Evolutionary conservation across 2,329 filamentous ascomycete genomes (phyloP).

Genomic region (Epichloe bromicola): DNA sequence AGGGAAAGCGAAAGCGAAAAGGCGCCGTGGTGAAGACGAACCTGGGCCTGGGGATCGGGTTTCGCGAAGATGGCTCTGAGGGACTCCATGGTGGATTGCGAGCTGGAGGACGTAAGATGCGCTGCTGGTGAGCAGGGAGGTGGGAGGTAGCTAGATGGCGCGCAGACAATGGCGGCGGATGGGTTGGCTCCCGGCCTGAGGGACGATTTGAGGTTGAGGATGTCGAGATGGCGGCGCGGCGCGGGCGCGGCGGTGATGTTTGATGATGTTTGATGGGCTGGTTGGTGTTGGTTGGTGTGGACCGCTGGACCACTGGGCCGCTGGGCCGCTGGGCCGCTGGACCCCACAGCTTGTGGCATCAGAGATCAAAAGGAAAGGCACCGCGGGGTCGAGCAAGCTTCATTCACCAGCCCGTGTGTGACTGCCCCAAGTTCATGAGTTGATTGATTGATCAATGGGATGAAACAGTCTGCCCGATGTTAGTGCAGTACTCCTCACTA

Average conservation of each 20-base stretch:
- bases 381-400: not conserved
- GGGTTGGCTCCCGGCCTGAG: not conserved
- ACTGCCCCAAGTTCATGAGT: too few species aligned
- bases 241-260: too few species aligned
- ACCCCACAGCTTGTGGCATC: not conserved
- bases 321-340: not conserved
- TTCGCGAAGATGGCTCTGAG: constrained; percentile 79
- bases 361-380: not conserved
- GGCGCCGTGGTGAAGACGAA: constrained; percentile 23
- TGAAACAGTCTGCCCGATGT: too few species aligned
- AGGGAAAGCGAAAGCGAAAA: constrained; percentile 9
- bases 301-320: too few species aligned
- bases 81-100: constrained; percentile 57
- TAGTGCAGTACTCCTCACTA: too few species aligned
- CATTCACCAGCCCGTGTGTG: too few species aligned
- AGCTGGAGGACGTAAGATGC: too few species aligned
- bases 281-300: too few species aligned
- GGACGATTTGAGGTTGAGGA: not conserved
- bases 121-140: constrained; percentile 2
- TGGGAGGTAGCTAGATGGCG: not conserved
- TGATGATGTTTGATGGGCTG: too few species aligned
- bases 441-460: too few species aligned
- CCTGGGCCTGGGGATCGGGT: constrained; percentile 87
- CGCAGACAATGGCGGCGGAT: not conserved
- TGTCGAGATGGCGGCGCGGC: not conserved